A percentile compares a stretch with the other conserved stretches of the same genome.
Conservation (phyloP, 345 rosid genomes). For the Alliaria petiolata region DNA sequence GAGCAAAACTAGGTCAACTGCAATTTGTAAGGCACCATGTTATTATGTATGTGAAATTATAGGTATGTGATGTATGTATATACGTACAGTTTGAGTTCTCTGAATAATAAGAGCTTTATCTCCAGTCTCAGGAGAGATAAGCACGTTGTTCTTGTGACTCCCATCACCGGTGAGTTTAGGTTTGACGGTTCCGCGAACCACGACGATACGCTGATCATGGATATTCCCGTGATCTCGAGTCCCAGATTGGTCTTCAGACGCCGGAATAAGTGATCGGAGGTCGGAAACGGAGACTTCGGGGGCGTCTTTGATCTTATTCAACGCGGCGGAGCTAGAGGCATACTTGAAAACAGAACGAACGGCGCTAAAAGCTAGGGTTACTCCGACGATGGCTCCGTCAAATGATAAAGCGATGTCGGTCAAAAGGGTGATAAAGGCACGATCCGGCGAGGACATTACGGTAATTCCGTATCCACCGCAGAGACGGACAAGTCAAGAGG, state of each 20-base stretch:
- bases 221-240: neutral
- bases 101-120: constrained; percentile 82
- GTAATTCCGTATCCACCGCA: neutral
- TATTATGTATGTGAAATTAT: neutral
- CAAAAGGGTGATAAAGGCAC: constrained; percentile 47
- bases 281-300: constrained; percentile 54
- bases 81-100: constrained; percentile 69
- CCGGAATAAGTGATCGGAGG: constrained; percentile 54
- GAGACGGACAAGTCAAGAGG: neutral
- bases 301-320: constrained; percentile 48
- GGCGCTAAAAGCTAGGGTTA: constrained; percentile 62
- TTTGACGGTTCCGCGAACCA: constrained; percentile 66
- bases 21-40: neutral
- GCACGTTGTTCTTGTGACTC: constrained; percentile 36
- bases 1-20: neutral
- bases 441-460: constrained; percentile 74
- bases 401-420: constrained; percentile 67
- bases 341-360: constrained; percentile 49
- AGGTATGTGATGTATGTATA: neutral
- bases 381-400: constrained; percentile 88
- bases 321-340: constrained; percentile 49
- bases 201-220: constrained; percentile 45
- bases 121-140: constrained; percentile 67
- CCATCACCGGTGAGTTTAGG: constrained; percentile 44
- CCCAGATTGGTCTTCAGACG: constrained; percentile 15